phyloP scores from a whole-genome alignment of 441 rosid species.

The Adansonia gregorii region DNA sequence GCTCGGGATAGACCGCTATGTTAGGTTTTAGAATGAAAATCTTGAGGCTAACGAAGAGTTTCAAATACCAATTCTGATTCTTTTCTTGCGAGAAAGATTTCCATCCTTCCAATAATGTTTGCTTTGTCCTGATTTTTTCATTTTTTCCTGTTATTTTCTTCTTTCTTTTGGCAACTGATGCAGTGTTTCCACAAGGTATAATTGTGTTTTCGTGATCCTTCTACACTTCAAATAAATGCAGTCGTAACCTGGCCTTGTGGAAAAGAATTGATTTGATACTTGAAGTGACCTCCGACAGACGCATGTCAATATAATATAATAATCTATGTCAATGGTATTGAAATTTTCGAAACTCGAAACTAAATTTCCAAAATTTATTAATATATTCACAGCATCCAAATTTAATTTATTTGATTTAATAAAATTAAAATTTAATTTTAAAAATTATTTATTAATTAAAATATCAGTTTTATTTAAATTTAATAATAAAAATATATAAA shows the following conservation, averaged over 20 bases:
- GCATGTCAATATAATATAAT: background rate
- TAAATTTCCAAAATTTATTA: too few species aligned
- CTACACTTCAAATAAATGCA: background rate
- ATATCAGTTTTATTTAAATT: too few species aligned
- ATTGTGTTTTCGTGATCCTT: slow-evolving; percentile 26
- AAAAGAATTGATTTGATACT: background rate
- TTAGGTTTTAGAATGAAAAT: background rate
- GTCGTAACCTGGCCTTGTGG: background rate
- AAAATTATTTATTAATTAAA: too few species aligned
- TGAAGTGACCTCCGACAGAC: background rate
- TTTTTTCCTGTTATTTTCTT: slow-evolving; percentile 12
- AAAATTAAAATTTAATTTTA: too few species aligned
- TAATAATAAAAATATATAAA: too few species aligned
- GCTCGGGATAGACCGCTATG: background rate
- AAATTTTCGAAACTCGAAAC: too few species aligned
- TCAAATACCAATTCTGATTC: background rate
- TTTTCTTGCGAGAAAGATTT: background rate
- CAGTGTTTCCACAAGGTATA: slow-evolving; percentile 71
- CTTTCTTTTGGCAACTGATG: slow-evolving; percentile 56
- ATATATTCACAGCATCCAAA: too few species aligned
- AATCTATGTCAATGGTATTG: background rate
- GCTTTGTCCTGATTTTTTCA: slow-evolving; percentile 25
- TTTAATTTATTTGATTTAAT: too few species aligned
- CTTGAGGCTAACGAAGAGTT: background rate
- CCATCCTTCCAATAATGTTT: background rate